Percentiles rank a stretch among this genome's conserved stretches.
These are phyloP conservation scores for Panaeolus papilionaceus DNA, from an alignment of 768 basidiomycete species.

Conservation along the genomic window DNA sequence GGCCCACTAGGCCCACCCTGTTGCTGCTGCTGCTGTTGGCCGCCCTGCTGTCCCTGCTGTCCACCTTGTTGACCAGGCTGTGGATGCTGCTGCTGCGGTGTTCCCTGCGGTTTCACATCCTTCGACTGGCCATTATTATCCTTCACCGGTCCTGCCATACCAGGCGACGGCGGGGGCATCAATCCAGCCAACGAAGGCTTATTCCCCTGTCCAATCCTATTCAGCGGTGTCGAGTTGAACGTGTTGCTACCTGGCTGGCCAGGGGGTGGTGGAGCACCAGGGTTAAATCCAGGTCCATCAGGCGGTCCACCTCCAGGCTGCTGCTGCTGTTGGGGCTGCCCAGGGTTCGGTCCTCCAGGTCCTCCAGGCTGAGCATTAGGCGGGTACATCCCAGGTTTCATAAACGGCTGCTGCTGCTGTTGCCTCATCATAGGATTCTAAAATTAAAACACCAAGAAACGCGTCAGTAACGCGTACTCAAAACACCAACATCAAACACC, in stretches of 20 bases:
- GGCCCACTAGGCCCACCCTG: slow-evolving; percentile 16
- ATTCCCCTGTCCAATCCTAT: slow-evolving; percentile 17
- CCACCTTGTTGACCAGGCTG: slow-evolving; percentile 12
- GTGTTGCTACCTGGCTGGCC: slow-evolving; percentile 10
- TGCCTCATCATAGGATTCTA: slow-evolving; percentile 16
- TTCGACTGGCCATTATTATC: slow-evolving; percentile 20
- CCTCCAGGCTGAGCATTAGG: slow-evolving; percentile 5
- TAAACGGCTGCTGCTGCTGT: slow-evolving; percentile 19
- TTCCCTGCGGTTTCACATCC: slow-evolving; percentile 10
- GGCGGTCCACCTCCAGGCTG: slow-evolving; percentile 16
- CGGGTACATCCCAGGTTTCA: slow-evolving; percentile 7
- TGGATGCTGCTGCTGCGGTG: slow-evolving; percentile 8
- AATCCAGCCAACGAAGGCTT: slow-evolving; percentile 19
- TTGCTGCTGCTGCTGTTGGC: slow-evolving; percentile 14
- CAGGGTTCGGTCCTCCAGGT: neutral
- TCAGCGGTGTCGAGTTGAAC: slow-evolving; percentile 17
- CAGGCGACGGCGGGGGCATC: slow-evolving; percentile 27
- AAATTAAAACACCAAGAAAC: neutral
- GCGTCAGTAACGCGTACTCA: neutral
- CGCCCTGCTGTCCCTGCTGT: slow-evolving; percentile 11
- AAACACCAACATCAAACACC: slow-evolving; percentile 2
- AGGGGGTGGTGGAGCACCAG: slow-evolving; percentile 16
- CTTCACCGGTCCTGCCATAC: slow-evolving; percentile 25
- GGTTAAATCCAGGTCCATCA: slow-evolving; percentile 19
- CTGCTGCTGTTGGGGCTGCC: slow-evolving; percentile 21